Percentiles rank a stretch among this genome's conserved stretches.
phyloP scores from a whole-genome alignment of 1,284 basidiomycete genomes.

The Pterulicium gracile region DNA sequence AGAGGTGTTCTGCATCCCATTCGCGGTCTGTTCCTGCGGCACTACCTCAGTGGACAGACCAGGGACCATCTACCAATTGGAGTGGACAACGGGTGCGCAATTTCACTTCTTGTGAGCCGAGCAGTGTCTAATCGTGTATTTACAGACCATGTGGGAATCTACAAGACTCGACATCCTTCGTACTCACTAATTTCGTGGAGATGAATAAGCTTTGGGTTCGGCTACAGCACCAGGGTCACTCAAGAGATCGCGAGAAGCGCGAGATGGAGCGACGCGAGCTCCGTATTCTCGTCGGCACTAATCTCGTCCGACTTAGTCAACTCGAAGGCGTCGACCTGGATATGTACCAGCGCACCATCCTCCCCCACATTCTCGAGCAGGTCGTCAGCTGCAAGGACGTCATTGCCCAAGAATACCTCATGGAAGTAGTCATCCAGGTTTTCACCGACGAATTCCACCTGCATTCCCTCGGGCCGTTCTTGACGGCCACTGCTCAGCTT shows the following conservation, averaged over 20 bases:
- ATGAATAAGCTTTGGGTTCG: constrained; percentile 99
- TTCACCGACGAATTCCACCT: constrained; percentile 97
- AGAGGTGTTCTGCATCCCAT: constrained; percentile 90
- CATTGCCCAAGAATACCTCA: constrained; percentile 94
- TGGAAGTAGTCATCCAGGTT: constrained; percentile 98
- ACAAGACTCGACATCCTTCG: constrained; percentile 88
- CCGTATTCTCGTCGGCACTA: constrained; percentile 90
- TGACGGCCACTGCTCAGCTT: constrained; percentile 86
- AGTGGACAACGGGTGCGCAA: constrained; percentile 63
- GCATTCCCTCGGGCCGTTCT: constrained; percentile 84
- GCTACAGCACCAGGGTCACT: constrained; percentile 91
- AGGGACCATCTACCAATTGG: constrained; percentile 90
- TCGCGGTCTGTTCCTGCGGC: constrained; percentile 83
- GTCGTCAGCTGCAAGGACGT: constrained; percentile 95
- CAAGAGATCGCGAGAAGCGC: constrained; percentile 88
- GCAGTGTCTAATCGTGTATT: constrained; percentile 7
- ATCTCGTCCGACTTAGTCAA: constrained; percentile 87
- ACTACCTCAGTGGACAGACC: constrained; percentile 93
- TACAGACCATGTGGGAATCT: constrained; percentile 51
- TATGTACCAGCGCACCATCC: constrained; percentile 76
- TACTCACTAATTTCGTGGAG: constrained; percentile 94
- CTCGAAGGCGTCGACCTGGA: constrained; percentile 89
- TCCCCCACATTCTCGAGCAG: constrained; percentile 88
- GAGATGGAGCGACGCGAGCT: constrained; percentile 90
- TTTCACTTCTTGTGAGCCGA: background rate